Percentiles rank a stretch among this genome's conserved stretches.
Evolutionary conservation across 805 yeast species (phyloP).

Genomic region (Lipomyces spencermartinsiae): DNA sequence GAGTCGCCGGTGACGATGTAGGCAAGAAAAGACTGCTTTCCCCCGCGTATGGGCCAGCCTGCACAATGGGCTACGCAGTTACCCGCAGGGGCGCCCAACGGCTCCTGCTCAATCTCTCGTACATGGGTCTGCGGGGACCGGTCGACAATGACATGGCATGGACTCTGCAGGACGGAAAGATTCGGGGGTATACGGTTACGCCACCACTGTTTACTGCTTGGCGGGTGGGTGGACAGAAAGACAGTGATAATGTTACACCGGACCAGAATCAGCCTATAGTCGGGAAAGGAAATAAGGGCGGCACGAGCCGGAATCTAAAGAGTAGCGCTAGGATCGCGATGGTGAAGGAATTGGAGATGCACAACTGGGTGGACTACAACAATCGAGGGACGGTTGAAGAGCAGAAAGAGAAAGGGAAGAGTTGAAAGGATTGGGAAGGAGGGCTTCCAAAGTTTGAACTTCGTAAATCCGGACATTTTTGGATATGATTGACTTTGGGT

Average conservation of each 20-base stretch:
- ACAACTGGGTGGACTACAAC: conserved; percentile 23
- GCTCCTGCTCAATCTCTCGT: conserved; percentile 26
- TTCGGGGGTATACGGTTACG: conserved; percentile 21
- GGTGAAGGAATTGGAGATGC: conserved; percentile 5
- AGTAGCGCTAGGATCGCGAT: conserved; percentile 18
- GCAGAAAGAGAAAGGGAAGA: background rate
- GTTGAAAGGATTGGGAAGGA: background rate
- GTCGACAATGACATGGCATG: conserved; percentile 28
- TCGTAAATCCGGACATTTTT: too few species aligned
- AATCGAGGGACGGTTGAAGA: background rate
- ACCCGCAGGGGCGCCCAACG: conserved; percentile 34
- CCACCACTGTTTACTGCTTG: conserved; percentile 28
- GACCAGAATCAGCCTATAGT: background rate
- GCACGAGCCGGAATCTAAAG: conserved; percentile 7
- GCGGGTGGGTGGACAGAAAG: conserved; percentile 30
- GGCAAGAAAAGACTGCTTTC: conserved; percentile 20
- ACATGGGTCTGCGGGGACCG: conserved; percentile 22
- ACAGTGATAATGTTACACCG: conserved; percentile 17
- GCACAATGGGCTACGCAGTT: conserved; percentile 33
- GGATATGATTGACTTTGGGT: too few species aligned
- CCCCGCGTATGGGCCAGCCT: conserved; percentile 26
- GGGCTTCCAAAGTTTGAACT: too few species aligned
- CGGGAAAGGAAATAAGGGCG: conserved; percentile 17
- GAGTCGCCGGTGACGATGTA: conserved; percentile 14
- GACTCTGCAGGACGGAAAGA: conserved; percentile 21